Evolutionary conservation across 2,329 filamentous ascomycete genomes (phyloP), one percentile per base, ranked within the genome.

Genomic region (Teratosphaeria zuluensis): DNA sequence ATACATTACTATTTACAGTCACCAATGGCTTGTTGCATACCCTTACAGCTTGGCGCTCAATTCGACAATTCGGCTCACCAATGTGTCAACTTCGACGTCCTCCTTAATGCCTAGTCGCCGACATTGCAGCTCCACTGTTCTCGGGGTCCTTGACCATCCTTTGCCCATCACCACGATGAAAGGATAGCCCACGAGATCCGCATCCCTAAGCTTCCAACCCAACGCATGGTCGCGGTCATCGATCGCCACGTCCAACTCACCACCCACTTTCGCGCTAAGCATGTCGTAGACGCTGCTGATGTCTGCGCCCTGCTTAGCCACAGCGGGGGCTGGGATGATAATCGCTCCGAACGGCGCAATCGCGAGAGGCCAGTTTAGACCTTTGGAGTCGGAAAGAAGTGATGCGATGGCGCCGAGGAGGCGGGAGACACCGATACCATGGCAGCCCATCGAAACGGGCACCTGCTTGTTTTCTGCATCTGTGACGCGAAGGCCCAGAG

Each of bases 361-460:
- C 9, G 78, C 84, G 5, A 86, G 80, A 0, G 94, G 94, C 94
- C 94, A 99, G 66, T 90, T 90, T 7, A 97, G 79, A 0, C 91
- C 94, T 68, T 77, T 82, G 2, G 80, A 69, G 64, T 95, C 90
- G 0, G 84, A 80, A 9, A 90, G 78, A 46, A 87, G 81, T 63
- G 92, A 87, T 1, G 92, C 92, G 0, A 94, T 84, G 1, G 94
- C 90, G 8, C 87, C 91, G 61, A 99, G 86, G 66, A 99, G 85
- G 52, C 94, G 87, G 4, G 91, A 95, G 19, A 99, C 84, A 1
- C 94, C 94, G 61, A 99, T 95, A 0, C 94, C 94, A 70, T 96
- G 90, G 71, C 94, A 99, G 58, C 94, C 94, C 94, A 99, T 99
- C 64, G 95, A 84, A 68, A 96, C 81, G 0, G 85, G 79, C 0